Evolutionary conservation across 2,329 filamentous ascomycete species (phyloP).

Genomic region (Ophiostoma pallidulum): DNA sequence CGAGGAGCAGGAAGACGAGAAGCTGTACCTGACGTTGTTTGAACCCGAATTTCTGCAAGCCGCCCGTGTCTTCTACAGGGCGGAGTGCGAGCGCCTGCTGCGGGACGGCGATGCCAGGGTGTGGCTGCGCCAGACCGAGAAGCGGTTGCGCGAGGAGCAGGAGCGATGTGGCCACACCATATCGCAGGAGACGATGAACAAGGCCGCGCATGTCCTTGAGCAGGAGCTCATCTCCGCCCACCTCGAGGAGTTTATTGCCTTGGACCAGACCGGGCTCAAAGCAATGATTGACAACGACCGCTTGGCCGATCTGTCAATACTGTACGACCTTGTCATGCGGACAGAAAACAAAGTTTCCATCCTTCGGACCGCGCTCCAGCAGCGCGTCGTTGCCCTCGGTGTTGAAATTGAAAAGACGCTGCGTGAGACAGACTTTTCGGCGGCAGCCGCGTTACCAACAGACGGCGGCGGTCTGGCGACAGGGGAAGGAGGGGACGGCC

Average conservation of each 20-base stretch:
- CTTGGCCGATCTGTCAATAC: constrained; percentile 63
- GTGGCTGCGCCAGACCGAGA: constrained; percentile 69
- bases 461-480: neutral
- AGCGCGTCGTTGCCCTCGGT: constrained; percentile 70
- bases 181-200: constrained; percentile 59
- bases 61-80: constrained; percentile 63
- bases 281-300: constrained; percentile 91
- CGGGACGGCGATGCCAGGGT: constrained; percentile 68
- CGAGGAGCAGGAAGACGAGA: constrained; percentile 65
- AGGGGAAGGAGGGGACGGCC: neutral
- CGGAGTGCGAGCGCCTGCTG: constrained; percentile 66
- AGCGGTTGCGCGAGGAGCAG: constrained; percentile 68
- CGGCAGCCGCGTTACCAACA: constrained; percentile 31
- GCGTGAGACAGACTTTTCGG: constrained; percentile 45
- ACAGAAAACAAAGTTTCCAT: constrained; percentile 66
- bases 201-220: constrained; percentile 70
- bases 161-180: constrained; percentile 78
- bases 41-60: constrained; percentile 66
- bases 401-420: constrained; percentile 67
- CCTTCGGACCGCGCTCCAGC: constrained; percentile 61
- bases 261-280: constrained; percentile 75
- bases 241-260: constrained; percentile 69
- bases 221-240: constrained; percentile 68
- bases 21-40: constrained; percentile 76
- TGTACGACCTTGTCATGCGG: constrained; percentile 69